phyloP scores from a whole-genome alignment of 2,329 filamentous ascomycete genomes.

The Aspergillus vadensis region DNA sequence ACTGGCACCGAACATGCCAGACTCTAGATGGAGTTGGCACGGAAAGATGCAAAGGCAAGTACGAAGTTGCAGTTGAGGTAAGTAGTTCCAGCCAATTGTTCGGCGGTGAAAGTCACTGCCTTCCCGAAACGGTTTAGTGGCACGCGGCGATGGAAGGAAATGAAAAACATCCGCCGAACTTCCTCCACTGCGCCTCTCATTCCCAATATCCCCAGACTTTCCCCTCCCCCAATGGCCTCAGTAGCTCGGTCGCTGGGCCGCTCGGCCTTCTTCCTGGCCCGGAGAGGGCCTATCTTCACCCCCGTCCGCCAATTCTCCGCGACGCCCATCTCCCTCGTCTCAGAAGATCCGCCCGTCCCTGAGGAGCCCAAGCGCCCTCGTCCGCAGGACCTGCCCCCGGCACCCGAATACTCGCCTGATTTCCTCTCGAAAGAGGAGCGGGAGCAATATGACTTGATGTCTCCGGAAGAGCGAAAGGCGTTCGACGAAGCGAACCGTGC shows the following conservation, averaged over 20 bases:
- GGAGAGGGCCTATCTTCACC: conserved; percentile 30
- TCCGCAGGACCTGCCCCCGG: conserved; percentile 31
- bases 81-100: neutral
- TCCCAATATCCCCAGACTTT: conserved; percentile 16
- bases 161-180: conserved; percentile 24
- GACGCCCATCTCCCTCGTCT: conserved; percentile 35
- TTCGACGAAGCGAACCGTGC: conserved; percentile 41
- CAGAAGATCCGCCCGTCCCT: conserved; percentile 37
- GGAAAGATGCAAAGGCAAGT: too few relatives aligned
- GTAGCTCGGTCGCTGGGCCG: conserved; percentile 43
- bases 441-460: conserved; percentile 43
- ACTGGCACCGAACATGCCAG: neutral
- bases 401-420: conserved; percentile 42
- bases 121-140: conserved; percentile 28
- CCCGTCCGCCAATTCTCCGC: conserved; percentile 38
- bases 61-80: too few relatives aligned
- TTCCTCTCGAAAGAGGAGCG: conserved; percentile 35
- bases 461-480: conserved; percentile 38
- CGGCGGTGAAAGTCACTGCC: neutral
- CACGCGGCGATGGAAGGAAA: conserved; percentile 9
- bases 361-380: conserved; percentile 31
- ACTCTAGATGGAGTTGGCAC: neutral
- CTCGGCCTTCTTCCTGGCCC: conserved; percentile 35
- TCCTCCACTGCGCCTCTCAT: conserved; percentile 15
- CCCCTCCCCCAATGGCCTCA: conserved; percentile 40